These are phyloP conservation scores for Eimeria necatrix DNA, from an alignment of 169 alveolate species.

Conservation along the genomic window DNA sequence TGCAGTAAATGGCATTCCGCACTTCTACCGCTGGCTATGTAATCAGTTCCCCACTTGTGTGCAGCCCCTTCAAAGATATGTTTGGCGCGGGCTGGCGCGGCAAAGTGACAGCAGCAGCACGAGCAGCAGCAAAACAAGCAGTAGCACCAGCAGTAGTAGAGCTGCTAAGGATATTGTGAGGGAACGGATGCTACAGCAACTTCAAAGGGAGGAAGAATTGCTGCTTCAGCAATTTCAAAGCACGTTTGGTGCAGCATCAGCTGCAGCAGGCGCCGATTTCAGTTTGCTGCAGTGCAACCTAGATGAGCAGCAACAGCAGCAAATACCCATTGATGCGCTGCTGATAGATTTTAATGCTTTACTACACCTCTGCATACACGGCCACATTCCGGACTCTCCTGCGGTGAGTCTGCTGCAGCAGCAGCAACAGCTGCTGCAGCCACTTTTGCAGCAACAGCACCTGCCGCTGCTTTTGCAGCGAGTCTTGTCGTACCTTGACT, in stretches of 20 bases:
- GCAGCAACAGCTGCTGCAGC: slow-evolving; percentile 50
- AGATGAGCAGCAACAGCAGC: not conserved
- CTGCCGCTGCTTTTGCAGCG: slow-evolving; percentile 66
- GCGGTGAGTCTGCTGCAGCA: slow-evolving; percentile 14
- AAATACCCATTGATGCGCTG: slow-evolving; percentile 70
- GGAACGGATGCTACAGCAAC: slow-evolving; percentile 34
- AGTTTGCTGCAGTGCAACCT: slow-evolving; percentile 6
- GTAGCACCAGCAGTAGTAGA: not conserved
- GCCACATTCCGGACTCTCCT: slow-evolving; percentile 51
- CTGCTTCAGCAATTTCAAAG: slow-evolving; percentile 24
- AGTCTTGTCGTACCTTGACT: slow-evolving; percentile 58
- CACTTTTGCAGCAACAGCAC: slow-evolving; percentile 34
- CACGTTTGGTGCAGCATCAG: not conserved
- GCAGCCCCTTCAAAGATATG: slow-evolving; percentile 15
- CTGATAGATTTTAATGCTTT: slow-evolving; percentile 75
- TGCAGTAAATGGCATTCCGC: slow-evolving; percentile 62
- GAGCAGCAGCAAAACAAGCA: slow-evolving; percentile 1
- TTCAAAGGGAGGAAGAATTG: slow-evolving; percentile 23
- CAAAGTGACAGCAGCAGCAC: slow-evolving; percentile 47
- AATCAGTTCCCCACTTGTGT: slow-evolving; percentile 65
- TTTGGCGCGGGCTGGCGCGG: slow-evolving; percentile 8
- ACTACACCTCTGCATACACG: slow-evolving; percentile 76
- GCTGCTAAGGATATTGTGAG: not conserved
- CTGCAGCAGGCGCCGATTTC: not conserved
- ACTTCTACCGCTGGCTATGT: slow-evolving; percentile 75